Percentiles rank a stretch among this genome's conserved stretches.
Conservation (phyloP, 306 rosid species). For the Trifolium fragiferum region DNA sequence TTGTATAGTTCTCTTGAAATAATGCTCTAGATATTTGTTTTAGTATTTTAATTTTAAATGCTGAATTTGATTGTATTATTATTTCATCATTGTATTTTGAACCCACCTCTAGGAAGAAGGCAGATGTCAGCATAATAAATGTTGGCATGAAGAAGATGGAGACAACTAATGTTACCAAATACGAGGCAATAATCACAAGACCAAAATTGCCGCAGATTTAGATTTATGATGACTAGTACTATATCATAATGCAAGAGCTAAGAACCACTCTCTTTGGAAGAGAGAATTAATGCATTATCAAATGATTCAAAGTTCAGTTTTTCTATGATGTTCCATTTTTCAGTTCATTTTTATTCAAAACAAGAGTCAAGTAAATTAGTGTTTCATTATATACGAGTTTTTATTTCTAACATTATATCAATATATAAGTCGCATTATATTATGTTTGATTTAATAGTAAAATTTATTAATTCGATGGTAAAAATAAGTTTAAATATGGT, state of each 20-base stretch:
- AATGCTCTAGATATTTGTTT: background rate
- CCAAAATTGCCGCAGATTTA: background rate
- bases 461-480: too few species aligned
- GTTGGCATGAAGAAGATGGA: background rate
- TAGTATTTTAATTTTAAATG: background rate
- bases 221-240: background rate
- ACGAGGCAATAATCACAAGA: background rate
- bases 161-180: background rate
- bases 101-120: background rate
- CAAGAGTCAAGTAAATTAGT: too few species aligned
- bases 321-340: background rate
- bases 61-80: background rate
- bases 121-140: slow-evolving; percentile 3
- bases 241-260: background rate
- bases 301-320: background rate
- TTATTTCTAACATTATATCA: too few species aligned
- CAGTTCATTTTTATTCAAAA: background rate
- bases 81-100: background rate
- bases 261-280: background rate
- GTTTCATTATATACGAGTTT: too few species aligned
- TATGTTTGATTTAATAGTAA: too few species aligned
- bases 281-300: background rate
- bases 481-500: too few species aligned
- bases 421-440: too few species aligned
- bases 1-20: background rate